phyloP scores from a whole-genome alignment of 345 rosid genomes.

The Turritis glabra region DNA sequence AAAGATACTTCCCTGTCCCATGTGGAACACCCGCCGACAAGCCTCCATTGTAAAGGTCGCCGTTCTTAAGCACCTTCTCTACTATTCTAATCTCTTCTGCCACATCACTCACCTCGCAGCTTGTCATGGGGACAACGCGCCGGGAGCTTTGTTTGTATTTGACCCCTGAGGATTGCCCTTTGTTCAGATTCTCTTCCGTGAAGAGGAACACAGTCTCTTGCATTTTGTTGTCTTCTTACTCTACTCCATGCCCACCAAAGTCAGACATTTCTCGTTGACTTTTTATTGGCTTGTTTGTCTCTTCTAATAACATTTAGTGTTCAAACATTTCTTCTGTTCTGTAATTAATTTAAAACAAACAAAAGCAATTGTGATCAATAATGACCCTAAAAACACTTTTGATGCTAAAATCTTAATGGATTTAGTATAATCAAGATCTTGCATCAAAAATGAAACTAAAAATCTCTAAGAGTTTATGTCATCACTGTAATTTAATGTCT shows the following conservation, averaged over 20 bases:
- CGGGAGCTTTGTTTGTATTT: conserved; percentile 39
- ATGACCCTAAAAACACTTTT: not conserved
- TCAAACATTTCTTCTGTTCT: conserved; percentile 12
- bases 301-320: conserved; percentile 11
- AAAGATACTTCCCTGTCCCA: conserved; percentile 67
- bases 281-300: conserved; percentile 15
- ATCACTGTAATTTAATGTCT: not conserved
- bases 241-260: not conserved
- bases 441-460: not conserved
- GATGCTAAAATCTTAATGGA: not conserved
- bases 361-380: not conserved
- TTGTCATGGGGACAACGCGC: conserved; percentile 35
- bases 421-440: not conserved
- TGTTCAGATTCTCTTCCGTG: conserved; percentile 39
- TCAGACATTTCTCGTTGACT: conserved; percentile 28
- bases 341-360: too few relatives aligned
- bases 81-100: conserved; percentile 36
- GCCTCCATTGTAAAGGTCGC: conserved; percentile 68
- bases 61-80: conserved; percentile 55
- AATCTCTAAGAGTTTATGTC: not conserved
- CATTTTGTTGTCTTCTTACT: conserved; percentile 22
- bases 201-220: conserved; percentile 40
- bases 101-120: conserved; percentile 5
- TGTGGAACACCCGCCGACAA: conserved; percentile 54
- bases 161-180: conserved; percentile 28